Evolutionary conservation across 2,329 filamentous ascomycete genomes (phyloP).

Genomic region (Lecanoromycetidae sp.): DNA sequence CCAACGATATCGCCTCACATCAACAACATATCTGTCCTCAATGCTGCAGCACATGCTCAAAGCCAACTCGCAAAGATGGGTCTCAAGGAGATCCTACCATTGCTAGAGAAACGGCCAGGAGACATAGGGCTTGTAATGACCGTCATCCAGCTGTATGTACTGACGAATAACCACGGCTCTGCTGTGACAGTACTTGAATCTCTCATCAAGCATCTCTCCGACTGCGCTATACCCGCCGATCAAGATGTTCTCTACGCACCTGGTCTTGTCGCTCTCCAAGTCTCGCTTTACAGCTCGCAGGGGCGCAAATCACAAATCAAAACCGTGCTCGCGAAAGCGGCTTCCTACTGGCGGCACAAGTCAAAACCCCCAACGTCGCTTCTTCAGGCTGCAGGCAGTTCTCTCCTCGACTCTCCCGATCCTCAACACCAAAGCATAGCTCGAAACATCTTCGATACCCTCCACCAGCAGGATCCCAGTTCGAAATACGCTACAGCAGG

Average conservation of each 20-base stretch:
- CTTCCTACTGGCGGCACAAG: conserved; percentile 64
- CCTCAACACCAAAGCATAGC: conserved; percentile 57
- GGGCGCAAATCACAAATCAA: conserved; percentile 62
- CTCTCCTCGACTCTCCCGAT: conserved; percentile 64
- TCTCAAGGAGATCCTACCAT: conserved; percentile 54
- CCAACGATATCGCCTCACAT: conserved; percentile 39
- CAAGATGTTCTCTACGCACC: conserved; percentile 68
- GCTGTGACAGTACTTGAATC: conserved; percentile 65
- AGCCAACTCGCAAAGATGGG: conserved; percentile 53
- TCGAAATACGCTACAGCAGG: conserved; percentile 59
- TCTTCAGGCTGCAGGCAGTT: conserved; percentile 67
- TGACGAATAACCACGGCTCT: conserved; percentile 56
- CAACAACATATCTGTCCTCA: conserved; percentile 49
- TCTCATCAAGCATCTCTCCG: conserved; percentile 61
- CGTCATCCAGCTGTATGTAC: conserved; percentile 67
- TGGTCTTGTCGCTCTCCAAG: conserved; percentile 66
- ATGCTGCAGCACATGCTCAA: conserved; percentile 62
- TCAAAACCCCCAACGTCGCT: conserved; percentile 50
- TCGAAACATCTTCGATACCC: conserved; percentile 62
- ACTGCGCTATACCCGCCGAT: conserved; percentile 40
- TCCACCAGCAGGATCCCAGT: conserved; percentile 52
- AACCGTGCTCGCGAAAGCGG: conserved; percentile 63
- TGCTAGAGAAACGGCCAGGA: conserved; percentile 61
- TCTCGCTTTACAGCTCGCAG: conserved; percentile 66
- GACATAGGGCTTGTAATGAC: conserved; percentile 73